Evolutionary conservation across 495 filamentous ascomycete genomes (phyloP), one percentile per base, ranked within the genome.

Genomic region (Xylaria intraflava): DNA sequence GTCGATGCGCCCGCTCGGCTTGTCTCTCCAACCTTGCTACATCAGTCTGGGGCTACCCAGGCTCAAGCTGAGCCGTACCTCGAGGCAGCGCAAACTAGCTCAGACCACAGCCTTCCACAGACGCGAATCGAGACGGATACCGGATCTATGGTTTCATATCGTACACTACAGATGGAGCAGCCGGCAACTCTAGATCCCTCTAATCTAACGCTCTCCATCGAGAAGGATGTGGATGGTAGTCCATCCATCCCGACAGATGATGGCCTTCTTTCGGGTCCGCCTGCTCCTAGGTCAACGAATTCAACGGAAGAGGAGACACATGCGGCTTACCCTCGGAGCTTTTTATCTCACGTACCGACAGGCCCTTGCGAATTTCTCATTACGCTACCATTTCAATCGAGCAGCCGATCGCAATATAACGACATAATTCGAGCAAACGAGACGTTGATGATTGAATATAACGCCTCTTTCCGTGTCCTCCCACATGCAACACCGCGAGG

Each of bases 311-410:
- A 55, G 2, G 60, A 62, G 9, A 41, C 42, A 26, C 53, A 53
- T 11, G 4, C 26, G n/a, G 36, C 49, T 16, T 65, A 62, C 22
- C 58, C 57, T 19, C 46, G 45, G n/a, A 64, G 46, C n/a, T 56
- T 58, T 11, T 33, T 60, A 19, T 56, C 58, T 4, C 51, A 57
- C 2, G 42, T 64, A 16, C 51, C 58, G 10, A 57, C 52, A 0
- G 61, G 57, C 8, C 43, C 50, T 24, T 60, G 52, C 46, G 64
- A 70, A 6, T 67, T 68, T 47, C 51, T 70, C 11, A 57, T 77
- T 19, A 76, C 73, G 0, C 61, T 77, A 6, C 72, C 73, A 0
- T 66, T 75, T 49, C 64, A 69, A 6, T 65, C 69, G 4, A 70
- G 55, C 41, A 64, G 55, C 7, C 65, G 73, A 0, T 56, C 57